Base-by-base conservation (phyloP, 352 stramenopile genomes). In the Pythium insidiosum region DNA sequence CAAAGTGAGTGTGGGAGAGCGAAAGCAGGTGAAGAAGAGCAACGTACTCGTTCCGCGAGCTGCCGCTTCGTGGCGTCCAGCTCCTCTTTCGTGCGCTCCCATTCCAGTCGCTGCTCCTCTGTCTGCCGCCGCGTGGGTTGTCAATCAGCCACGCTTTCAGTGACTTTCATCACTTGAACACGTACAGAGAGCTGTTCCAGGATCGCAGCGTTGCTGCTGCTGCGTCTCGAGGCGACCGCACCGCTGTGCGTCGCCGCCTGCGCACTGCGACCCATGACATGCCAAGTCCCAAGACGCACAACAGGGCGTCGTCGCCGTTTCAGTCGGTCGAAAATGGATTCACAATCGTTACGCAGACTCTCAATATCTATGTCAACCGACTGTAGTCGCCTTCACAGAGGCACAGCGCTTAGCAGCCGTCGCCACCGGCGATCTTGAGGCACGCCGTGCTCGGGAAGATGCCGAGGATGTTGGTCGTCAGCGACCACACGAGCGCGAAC, bases 31-130 rank as follows among this genome's bases (percentile, higher is more conserved):
- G n/a, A n/a, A n/a, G n/a, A n/a, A n/a, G n/a, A n/a, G n/a, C n/a
- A 25, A 22, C 38, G 18, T 44, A 63, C 54, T 30, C 50, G 40
- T 26, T 80, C 71, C 4, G 50, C 43, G 29, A 84, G 29, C 36
- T 72, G 58, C 6, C 56, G 54, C 49, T 81, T 84, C 23, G 53
- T 38, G 13, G 51, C 20, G 2, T 58, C 56, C 9, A 87, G 49
- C 24, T 83, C 71, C 31, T 84, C 64, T 31, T 73, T 74, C 25
- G 58, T 63, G 25, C 72, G 66, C 49, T 87, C 69, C 50, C 64
- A 75, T 26, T 84, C 69, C 0, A 64, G 52, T 15, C 68, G 63
- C 41, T 71, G 58, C 50, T 84, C 62, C 9, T 79, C 74, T 31
- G 69, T 24, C 71, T 87, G 43, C 21, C 43, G 31, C 19, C 30